phyloP scores from a whole-genome alignment of 169 alveolate genomes.

The Toxoplasma gondii region DNA sequence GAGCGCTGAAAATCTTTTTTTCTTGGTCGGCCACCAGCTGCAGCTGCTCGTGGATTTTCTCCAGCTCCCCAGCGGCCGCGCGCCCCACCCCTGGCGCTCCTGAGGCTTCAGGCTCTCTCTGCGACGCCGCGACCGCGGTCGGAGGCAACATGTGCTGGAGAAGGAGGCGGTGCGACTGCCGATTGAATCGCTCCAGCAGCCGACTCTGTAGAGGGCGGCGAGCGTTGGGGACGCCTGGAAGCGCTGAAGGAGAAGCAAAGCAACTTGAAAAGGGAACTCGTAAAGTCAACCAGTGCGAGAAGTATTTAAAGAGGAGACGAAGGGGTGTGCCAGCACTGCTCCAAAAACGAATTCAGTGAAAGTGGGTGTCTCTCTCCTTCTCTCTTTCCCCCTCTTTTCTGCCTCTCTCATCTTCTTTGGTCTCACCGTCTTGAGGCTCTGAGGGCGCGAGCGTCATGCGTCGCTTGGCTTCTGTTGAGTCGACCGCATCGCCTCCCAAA shows the following conservation, averaged over 20 bases:
- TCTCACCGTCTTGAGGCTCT: too few relatives aligned
- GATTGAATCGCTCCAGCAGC: slow-evolving; percentile 50
- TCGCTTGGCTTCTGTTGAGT: neutral
- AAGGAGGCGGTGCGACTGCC: slow-evolving; percentile 54
- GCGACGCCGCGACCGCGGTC: slow-evolving; percentile 42
- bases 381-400: too few relatives aligned
- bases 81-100: neutral
- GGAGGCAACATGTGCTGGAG: slow-evolving; percentile 57
- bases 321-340: too few relatives aligned
- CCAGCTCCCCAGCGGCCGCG: neutral
- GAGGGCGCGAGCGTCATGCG: neutral
- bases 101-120: neutral
- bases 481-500: slow-evolving; percentile 28
- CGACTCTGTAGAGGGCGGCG: slow-evolving; percentile 18
- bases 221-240: neutral
- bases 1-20: neutral
- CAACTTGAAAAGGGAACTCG: neutral
- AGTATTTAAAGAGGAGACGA: neutral
- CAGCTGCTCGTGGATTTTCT: neutral
- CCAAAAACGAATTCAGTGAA: too few relatives aligned
- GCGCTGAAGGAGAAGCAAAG: neutral
- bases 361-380: too few relatives aligned
- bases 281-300: neutral
- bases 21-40: slow-evolving; percentile 10
- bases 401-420: too few relatives aligned